phyloP scores from a whole-genome alignment of 179 eudicot genomes.

The Amaranthus tricolor region DNA sequence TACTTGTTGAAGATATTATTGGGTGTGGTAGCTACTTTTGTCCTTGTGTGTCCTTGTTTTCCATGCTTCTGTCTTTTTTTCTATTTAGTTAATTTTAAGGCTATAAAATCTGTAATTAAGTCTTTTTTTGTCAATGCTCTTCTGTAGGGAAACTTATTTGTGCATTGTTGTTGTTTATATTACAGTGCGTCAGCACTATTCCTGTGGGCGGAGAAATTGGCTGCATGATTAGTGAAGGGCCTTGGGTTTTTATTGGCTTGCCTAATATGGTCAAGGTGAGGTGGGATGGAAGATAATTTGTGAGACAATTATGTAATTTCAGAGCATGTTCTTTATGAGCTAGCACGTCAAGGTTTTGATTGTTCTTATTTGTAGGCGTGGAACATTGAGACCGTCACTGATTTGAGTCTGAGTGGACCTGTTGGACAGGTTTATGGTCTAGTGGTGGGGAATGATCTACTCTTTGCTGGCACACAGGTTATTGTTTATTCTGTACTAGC shows the following conservation, averaged over 20 bases:
- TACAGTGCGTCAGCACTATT: slow-evolving; percentile 59
- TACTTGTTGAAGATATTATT: background rate
- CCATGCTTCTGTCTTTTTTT: background rate
- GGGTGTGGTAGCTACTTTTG: background rate
- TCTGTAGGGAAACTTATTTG: background rate
- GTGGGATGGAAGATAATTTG: slow-evolving; percentile 17
- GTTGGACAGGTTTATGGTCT: slow-evolving; percentile 88
- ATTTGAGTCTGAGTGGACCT: slow-evolving; percentile 80
- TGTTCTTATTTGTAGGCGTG: slow-evolving; percentile 57
- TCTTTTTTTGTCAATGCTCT: background rate
- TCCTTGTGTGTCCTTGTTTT: background rate
- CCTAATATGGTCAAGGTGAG: slow-evolving; percentile 89
- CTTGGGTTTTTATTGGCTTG: slow-evolving; percentile 86
- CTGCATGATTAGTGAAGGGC: slow-evolving; percentile 95
- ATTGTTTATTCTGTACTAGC: slow-evolving; percentile 4
- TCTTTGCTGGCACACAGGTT: slow-evolving; percentile 91
- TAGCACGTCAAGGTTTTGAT: background rate
- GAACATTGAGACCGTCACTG: slow-evolving; percentile 66
- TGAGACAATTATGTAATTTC: background rate
- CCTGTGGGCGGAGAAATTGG: slow-evolving; percentile 78
- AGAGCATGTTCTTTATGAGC: background rate
- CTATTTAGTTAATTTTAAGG: background rate
- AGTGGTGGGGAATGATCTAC: slow-evolving; percentile 82
- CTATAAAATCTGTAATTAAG: background rate
- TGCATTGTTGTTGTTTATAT: slow-evolving; percentile 16